Base-by-base conservation (phyloP, 1,284 basidiomycete genomes). In the Meira nashicola region DNA sequence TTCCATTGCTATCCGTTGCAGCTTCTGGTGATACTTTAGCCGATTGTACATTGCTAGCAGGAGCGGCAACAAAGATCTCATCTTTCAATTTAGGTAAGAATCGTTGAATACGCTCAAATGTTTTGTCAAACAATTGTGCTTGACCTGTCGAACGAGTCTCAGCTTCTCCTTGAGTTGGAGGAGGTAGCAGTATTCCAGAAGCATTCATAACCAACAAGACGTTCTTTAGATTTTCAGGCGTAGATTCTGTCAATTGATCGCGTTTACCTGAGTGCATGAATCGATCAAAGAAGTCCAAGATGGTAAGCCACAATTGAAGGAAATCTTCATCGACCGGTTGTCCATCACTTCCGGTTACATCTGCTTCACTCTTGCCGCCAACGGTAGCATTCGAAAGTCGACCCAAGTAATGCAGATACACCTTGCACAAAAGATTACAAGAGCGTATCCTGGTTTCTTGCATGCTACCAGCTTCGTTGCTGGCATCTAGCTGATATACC, bases 181-280 rank as follows among this genome's bases (percentile, higher is more conserved):
- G 87, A 1, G 89, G 88, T 3, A 91, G 83, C 19, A 97, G 84
- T 57, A 94, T 85, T 3, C 85, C 84, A 0, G 87, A 87, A 1
- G 91, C 89, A 73, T 93, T 87, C 92, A 98, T 94, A 47, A 98
- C 95, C 54, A 98, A 84, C 23, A 98, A 80, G 38, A 96, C 89
- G 77, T 98, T 98, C 81, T 98, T 98, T 67, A 98, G 83, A 6
- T 92, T 93, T 80, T 99, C 95, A 0, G 90, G 90, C 28, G 96
- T 84, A 0, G 93, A 92, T 78, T 99, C 94, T 73, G 88, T 87
- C 91, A 95, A 80, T 76, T 91, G 89, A 76, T 93, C 92, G 59
- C 85, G 83, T 71, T 86, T 86, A 69, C 91, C 89, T 25, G 86
- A 84, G 60, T 88, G 85, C 87, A 96, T 93, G 71, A 96, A 82